These are phyloP conservation scores for Gnomoniopsis sp. DNA, from an alignment of 2,329 filamentous ascomycete genomes.

Conservation along the genomic window DNA sequence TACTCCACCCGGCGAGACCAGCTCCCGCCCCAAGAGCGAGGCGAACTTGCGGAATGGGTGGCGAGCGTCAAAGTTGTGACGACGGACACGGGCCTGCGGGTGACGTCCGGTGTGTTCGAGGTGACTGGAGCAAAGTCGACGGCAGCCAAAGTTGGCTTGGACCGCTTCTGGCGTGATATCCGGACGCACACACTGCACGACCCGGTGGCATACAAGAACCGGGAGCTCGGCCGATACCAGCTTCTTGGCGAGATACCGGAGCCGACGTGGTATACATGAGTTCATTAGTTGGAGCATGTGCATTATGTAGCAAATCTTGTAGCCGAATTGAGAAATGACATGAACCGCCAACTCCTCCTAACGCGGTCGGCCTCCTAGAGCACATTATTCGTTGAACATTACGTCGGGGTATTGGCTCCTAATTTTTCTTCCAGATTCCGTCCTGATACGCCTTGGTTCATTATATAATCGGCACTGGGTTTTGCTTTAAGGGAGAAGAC, in stretches of 20 bases:
- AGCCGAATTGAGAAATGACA: neutral
- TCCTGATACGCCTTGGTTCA: neutral
- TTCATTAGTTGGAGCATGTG: neutral
- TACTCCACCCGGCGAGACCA: slow-evolving; percentile 37
- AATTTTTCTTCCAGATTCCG: neutral
- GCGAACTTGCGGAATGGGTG: slow-evolving; percentile 60
- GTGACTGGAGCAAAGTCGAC: slow-evolving; percentile 59
- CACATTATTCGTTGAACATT: neutral
- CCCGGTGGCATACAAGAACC: slow-evolving; percentile 64
- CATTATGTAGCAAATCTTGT: neutral
- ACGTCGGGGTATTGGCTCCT: too few species aligned
- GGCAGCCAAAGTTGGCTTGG: slow-evolving; percentile 54
- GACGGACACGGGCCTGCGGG: slow-evolving; percentile 55
- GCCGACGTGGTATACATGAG: slow-evolving; percentile 59
- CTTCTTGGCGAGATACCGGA: slow-evolving; percentile 54
- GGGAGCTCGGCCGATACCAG: slow-evolving; percentile 56
- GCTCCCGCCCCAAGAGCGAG: slow-evolving; percentile 49
- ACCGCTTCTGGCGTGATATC: slow-evolving; percentile 66
- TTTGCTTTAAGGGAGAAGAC: neutral
- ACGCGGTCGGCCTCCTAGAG: neutral
- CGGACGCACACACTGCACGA: slow-evolving; percentile 64
- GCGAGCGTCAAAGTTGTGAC: slow-evolving; percentile 61
- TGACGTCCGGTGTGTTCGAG: slow-evolving; percentile 62
- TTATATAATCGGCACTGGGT: neutral
- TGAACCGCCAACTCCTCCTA: neutral